Evolutionary conservation across 805 yeast species (phyloP), one percentile per base, ranked within the genome.

Genomic region (Candida corydali): DNA sequence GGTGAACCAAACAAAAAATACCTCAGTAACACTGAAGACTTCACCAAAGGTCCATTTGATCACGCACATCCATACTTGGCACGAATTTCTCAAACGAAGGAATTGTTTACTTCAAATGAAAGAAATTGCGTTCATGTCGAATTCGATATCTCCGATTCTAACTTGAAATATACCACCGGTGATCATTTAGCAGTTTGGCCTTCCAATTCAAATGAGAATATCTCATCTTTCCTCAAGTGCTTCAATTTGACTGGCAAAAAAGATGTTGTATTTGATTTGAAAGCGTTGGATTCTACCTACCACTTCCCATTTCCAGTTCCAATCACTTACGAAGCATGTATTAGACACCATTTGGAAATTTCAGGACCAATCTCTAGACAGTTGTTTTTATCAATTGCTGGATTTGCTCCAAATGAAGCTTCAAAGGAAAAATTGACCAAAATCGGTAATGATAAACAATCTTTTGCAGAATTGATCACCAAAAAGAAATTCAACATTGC

Each of bases 181-280:
- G 98, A 91, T 58, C 98, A 91, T 63, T 63, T 93, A 44, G 98
- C 96, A 11, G 69, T 93, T 39, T 86, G 96, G 94, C 93, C 97
- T 24, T 86, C 93, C 17, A 91, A 91, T 61, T 69, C 95, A 2
- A 70, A 81, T 52, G 86, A 80, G 56, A 78, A 84, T 50, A 81
- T 88, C 23, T 70, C 65, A n/a, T 67, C 70, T 29, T 83, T 93
- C 49, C 63, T 83, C 41, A 48, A 63, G 31, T 79, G 84, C 5
- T 77, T 91, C 37, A 81, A 76, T 23, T 69, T 89, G 40, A 50
- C 59, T 10, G 69, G 57, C 22, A 76, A 75, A 50, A 66, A 69
- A 40, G 70, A 78, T 34, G 54, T 57, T 3, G 82, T 83, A 7
- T 76, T 88, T 45, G 69, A 74, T 32, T 69, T 91, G 52, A 76